Conservation (phyloP, 2,329 filamentous ascomycete species). For the Tolypocladium album region DNA sequence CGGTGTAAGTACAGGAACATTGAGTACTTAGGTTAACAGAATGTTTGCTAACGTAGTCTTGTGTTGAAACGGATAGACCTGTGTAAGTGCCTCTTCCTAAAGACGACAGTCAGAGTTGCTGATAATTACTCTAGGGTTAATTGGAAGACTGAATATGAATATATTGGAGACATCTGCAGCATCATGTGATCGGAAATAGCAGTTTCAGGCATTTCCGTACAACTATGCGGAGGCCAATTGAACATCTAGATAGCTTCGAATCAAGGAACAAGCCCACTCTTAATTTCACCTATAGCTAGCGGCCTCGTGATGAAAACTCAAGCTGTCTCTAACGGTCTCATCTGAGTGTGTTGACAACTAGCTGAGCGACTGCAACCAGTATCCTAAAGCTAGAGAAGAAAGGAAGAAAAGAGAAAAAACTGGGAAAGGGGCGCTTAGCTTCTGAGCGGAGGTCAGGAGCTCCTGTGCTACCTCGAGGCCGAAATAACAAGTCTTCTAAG, state of each 20-base stretch:
- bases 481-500: too few species aligned
- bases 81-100: neutral
- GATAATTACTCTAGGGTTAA: neutral
- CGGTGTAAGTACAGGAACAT: neutral
- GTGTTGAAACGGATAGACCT: neutral
- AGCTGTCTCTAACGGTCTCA: neutral
- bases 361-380: too few species aligned
- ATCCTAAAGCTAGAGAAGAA: too few species aligned
- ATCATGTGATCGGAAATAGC: neutral
- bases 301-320: neutral
- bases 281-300: neutral
- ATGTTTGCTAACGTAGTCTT: neutral
- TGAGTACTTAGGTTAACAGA: neutral
- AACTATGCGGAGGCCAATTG: neutral
- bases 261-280: neutral
- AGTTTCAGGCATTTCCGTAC: neutral
- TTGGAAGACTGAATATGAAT: neutral
- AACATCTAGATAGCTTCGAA: neutral
- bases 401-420: too few species aligned
- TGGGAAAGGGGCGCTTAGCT: neutral
- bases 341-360: neutral
- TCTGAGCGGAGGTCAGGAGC: neutral
- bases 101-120: neutral
- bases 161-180: neutral
- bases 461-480: too few species aligned